Evolutionary conservation across 371 early-diverging fungal species (phyloP).

Genomic region (Mucor mucedo): DNA sequence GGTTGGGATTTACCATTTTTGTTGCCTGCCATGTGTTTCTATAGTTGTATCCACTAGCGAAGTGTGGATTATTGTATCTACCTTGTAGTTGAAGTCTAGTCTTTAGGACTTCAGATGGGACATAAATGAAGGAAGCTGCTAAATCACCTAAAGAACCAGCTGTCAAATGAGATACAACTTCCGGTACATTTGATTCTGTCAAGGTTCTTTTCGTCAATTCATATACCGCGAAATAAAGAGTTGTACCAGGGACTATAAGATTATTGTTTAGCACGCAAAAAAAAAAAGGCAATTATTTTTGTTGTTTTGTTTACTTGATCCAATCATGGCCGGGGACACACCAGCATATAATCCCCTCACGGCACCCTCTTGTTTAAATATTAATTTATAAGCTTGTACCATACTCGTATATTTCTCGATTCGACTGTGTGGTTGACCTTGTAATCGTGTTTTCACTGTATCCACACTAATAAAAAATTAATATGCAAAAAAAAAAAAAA

Average conservation of each 20-base stretch:
- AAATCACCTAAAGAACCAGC: constrained; percentile 80
- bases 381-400: constrained; percentile 67
- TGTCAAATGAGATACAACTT: constrained; percentile 67
- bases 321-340: constrained; percentile 74
- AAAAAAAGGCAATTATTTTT: constrained; percentile 5
- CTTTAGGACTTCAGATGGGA: constrained; percentile 82
- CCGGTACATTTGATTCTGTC: constrained; percentile 61
- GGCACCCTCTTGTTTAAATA: constrained; percentile 74
- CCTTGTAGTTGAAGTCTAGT: constrained; percentile 85
- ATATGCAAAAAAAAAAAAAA: constrained; percentile 4
- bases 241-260: constrained; percentile 64
- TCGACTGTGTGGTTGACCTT: constrained; percentile 64
- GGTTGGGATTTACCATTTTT: constrained; percentile 48
- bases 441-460: constrained; percentile 81
- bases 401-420: constrained; percentile 67
- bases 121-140: constrained; percentile 76
- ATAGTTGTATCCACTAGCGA: constrained; percentile 79
- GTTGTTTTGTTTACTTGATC: constrained; percentile 59
- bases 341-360: constrained; percentile 77
- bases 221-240: constrained; percentile 79
- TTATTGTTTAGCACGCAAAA: not conserved
- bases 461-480: constrained; percentile 56
- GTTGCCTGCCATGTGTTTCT: constrained; percentile 75
- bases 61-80: constrained; percentile 77
- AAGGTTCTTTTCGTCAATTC: constrained; percentile 73